Evolutionary conservation across 768 basidiomycete species (phyloP), one percentile per base, ranked within the genome.

Genomic region (Rhodocollybia butyracea): DNA sequence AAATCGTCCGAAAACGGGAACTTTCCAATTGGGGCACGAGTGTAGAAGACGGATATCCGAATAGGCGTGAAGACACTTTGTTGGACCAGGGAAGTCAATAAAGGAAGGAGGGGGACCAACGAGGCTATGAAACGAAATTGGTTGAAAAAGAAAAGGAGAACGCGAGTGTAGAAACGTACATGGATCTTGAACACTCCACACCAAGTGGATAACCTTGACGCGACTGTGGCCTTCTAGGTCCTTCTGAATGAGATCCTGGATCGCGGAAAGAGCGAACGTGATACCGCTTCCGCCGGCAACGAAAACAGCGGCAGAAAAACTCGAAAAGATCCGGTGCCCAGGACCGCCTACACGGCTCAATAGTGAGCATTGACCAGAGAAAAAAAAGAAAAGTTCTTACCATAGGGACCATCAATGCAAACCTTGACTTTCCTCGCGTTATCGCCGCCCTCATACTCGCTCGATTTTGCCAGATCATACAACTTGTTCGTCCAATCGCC

Each of bases 281-380:
- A 86, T 79, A 2, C 85, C 85, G 34, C 77, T 79, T 3, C 85
- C 85, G 5, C 82, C 85, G 5, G 71, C 75, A n/a, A 85, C 60
- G 56, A 86, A 71, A 40, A 85, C 60, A 2, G 80, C 76, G 2
- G 75, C 74, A 0, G 80, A 78, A 64, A 78, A 84, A 52, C 75
- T 78, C 5, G 74, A 58, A 40, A 76, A 63, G 15, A 80, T 65
- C 7, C 71, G 74, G 58, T 82, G 70, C 1, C 80, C 69, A 54
- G 74, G 60, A 13, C 77, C 74, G 11, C 46, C 46, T 48, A 3
- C 8, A 38, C 63, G 36, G 21, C 62, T 64, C 1, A n/a, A 47
- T n/a, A 36, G 11, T 30, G 32, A 36, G 53, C 30, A 27, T 40
- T 31, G 24, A 29, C 24, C 27, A 6, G 22, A 34, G 5, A 48